Base-by-base conservation (phyloP, 2,329 filamentous ascomycete species). In the Trichophyton rubrum region DNA sequence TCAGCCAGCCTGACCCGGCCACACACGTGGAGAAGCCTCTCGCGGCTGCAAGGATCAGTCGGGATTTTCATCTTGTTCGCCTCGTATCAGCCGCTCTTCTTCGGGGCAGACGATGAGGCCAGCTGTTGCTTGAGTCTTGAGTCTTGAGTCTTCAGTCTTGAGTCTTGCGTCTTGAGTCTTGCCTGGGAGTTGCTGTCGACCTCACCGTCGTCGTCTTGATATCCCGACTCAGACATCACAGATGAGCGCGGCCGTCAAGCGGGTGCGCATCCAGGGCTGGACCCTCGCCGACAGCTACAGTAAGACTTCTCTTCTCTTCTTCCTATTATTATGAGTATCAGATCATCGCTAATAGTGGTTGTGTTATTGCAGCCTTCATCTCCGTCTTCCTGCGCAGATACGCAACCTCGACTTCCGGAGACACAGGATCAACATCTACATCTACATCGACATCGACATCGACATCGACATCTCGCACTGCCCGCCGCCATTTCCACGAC, bases 401-500 rank as follows among this genome's bases (percentile, higher is more conserved):
- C 60, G 67, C 62, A 59, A 66, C 68, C 24, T 66, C 67, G 38
- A 61, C 64, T 45, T 51, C 62, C 20, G 27, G 9, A 24, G 43
- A 47, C 43, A 11, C 61, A 51, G 40, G 40, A 43, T 22, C 56
- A 47, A 56, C 59, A 58, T 51, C 49, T 22, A 35, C 59, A 56
- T 11, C 58, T 62, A 40, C 67, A 66, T 33, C 63, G 8, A 17
- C 38, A 35, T 47, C 43, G 11, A 30, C 20, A 35, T 15, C 58
- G 61, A 40, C 67, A 66, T 35, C 63, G 9, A 24, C 38, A 35
- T 47, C 43, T 9, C 33, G 56, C 45, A 43, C 57, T 41, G n/a
- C 45, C 47, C 13, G 75, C 59, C 81, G 82, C 56, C 73, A 74
- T 64, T 97, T 97, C 73, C 90, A 96, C 77, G 90, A 95, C 68